Evolutionary conservation across 2,329 filamentous ascomycete species (phyloP).

Genomic region (Fusarium brevicatenulatum): DNA sequence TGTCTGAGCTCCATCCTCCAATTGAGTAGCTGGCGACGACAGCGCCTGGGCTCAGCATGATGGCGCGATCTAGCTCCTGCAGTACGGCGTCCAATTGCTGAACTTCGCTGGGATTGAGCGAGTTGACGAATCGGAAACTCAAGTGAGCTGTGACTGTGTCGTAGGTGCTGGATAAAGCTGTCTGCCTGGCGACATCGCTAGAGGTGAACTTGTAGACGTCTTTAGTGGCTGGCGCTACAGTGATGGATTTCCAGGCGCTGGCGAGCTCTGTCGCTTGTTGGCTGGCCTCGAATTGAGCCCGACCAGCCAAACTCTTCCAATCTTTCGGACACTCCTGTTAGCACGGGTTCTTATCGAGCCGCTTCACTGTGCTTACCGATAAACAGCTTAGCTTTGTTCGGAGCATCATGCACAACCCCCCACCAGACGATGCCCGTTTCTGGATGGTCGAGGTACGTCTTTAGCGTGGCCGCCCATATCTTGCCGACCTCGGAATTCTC

Average conservation of each 20-base stretch:
- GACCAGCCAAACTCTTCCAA: neutral
- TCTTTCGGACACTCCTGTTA: neutral
- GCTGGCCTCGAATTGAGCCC: neutral
- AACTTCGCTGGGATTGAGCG: neutral
- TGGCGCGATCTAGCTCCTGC: neutral
- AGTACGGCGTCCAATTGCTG: neutral
- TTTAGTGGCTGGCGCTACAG: neutral
- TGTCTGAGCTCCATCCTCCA: neutral
- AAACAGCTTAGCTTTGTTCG: slow-evolving; percentile 10
- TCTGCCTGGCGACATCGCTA: neutral
- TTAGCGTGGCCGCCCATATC: slow-evolving; percentile 16
- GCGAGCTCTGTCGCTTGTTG: neutral
- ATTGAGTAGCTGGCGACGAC: neutral
- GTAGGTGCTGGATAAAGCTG: neutral
- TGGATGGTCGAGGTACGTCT: slow-evolving; percentile 10
- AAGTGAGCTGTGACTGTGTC: neutral
- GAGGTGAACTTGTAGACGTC: neutral
- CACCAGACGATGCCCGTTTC: slow-evolving; percentile 21
- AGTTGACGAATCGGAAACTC: neutral
- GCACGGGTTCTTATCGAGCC: neutral
- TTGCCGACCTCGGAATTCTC: neutral
- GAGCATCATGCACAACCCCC: neutral
- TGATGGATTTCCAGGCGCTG: neutral
- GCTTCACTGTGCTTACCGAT: neutral
- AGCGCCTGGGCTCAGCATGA: neutral